Evolutionary conservation across 768 basidiomycete genomes (phyloP), one percentile per base, ranked within the genome.

Genomic region (Mycena sanguinolenta): DNA sequence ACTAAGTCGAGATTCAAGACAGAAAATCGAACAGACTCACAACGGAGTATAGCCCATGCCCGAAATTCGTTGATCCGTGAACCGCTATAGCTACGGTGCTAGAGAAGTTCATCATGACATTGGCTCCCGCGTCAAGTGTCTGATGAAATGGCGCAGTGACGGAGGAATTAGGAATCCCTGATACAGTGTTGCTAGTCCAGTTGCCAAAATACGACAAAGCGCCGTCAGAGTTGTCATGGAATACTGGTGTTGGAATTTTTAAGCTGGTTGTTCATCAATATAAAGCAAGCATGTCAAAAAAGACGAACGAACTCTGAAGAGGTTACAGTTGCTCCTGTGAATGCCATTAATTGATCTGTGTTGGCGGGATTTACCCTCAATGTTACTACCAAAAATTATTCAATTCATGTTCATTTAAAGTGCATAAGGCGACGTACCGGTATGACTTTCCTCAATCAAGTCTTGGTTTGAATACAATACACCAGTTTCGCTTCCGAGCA

Each of bases 121-220:
- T 39, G 38, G 58, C 23, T 23, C 69, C 69, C 2, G 12, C 39
- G 12, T 28, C 27, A 28, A 57, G 58, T 3, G 69, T 54, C 42
- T 54, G 63, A 61, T 70, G 69, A 25, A 70, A 65, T 36, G 69
- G 69, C 1, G 52, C 52, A 38, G 63, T 60, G 19, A 70, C 69
- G 4, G 39, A 46, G 3, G n/a, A n/a, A 27, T 70, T 70, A 3
- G 69, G 69, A 25, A 70, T 65, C 4, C 63, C 69, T 2, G 32
- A 23, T 2, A 65, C 52, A 17, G 69, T 61, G 30, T 12, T 28
- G 25, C 12, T 55, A 19, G 52, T 49, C 69, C 69, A 70, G 23
- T 44, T 34, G 19, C 69, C 69, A 3, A 30, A n/a, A 61, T 70
- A 70, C 7, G 30, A 4, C 21, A 70, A n/a, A 3, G 58, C 53